These are phyloP conservation scores for Manihot esculenta DNA, from an alignment of 441 rosid species.

Conservation along the genomic window DNA sequence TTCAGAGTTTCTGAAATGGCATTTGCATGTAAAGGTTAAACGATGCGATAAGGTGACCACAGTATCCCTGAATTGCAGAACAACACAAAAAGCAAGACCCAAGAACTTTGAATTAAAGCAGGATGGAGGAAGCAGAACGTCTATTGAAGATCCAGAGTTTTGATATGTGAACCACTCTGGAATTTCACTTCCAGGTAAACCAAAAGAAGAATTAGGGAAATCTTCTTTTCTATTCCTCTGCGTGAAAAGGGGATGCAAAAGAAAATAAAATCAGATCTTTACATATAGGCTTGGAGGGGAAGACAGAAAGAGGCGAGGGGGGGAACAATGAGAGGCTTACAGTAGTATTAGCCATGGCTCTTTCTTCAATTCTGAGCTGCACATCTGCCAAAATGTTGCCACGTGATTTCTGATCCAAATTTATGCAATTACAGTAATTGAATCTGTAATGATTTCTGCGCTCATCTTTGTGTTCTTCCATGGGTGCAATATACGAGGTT, in stretches of 20 bases:
- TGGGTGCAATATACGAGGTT: neutral
- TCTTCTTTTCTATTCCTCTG: no score
- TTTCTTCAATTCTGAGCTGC: neutral
- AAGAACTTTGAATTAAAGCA: neutral
- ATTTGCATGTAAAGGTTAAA: neutral
- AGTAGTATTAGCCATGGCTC: neutral
- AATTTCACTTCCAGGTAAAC: constrained; percentile 1
- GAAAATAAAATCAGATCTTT: no score
- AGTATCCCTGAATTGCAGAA: neutral
- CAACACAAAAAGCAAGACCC: neutral
- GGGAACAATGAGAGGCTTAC: neutral
- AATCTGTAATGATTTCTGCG: neutral
- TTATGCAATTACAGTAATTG: neutral
- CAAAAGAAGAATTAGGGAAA: neutral
- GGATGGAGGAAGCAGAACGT: neutral
- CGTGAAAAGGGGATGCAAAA: no score
- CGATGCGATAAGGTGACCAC: neutral
- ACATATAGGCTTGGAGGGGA: no score
- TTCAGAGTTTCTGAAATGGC: neutral
- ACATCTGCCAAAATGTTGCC: neutral
- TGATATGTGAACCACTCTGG: neutral
- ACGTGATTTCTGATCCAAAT: neutral
- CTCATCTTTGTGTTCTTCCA: neutral
- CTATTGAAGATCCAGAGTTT: neutral
- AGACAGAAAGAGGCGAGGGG: no score